These are phyloP conservation scores for Cantharellus cinnabarinus DNA, from an alignment of 768 basidiomycete genomes.

Conservation along the genomic window DNA sequence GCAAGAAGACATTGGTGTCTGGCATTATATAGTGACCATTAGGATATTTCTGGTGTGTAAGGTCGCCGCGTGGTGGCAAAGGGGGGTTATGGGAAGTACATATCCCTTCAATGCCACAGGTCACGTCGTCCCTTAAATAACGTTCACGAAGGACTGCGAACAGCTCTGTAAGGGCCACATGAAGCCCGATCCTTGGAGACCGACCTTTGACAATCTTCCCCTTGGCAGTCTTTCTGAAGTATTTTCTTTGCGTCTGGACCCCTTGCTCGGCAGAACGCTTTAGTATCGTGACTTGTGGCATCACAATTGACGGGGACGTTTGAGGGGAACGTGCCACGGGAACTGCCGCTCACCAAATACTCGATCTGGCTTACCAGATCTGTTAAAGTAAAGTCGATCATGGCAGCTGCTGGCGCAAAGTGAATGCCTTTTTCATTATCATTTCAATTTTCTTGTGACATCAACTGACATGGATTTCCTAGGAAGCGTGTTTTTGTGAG, in stretches of 20 bases:
- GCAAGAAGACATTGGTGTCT: slow-evolving; percentile 87
- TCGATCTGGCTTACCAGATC: too few relatives aligned
- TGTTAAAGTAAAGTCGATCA: too few relatives aligned
- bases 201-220: slow-evolving; percentile 88
- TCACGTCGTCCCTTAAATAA: slow-evolving; percentile 81
- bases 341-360: too few relatives aligned
- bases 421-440: too few relatives aligned
- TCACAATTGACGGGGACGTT: not conserved
- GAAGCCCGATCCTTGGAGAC: too few relatives aligned
- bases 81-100: slow-evolving; percentile 32
- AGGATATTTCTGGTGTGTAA: slow-evolving; percentile 33
- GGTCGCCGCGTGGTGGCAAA: slow-evolving; percentile 41
- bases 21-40: slow-evolving; percentile 68
- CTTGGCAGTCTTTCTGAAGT: slow-evolving; percentile 85
- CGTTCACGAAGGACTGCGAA: slow-evolving; percentile 68
- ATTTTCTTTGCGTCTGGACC: slow-evolving; percentile 65
- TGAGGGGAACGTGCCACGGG: too few relatives aligned
- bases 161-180: too few relatives aligned
- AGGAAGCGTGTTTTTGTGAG: too few relatives aligned
- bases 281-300: slow-evolving; percentile 39
- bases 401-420: too few relatives aligned
- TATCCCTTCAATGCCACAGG: slow-evolving; percentile 64
- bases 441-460: too few relatives aligned
- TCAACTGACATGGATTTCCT: too few relatives aligned
- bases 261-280: slow-evolving; percentile 56